A percentile compares a stretch with the other conserved stretches of the same genome.
Conservation (phyloP, 2,329 filamentous ascomycete species). For the Akanthomyces lecanii region DNA sequence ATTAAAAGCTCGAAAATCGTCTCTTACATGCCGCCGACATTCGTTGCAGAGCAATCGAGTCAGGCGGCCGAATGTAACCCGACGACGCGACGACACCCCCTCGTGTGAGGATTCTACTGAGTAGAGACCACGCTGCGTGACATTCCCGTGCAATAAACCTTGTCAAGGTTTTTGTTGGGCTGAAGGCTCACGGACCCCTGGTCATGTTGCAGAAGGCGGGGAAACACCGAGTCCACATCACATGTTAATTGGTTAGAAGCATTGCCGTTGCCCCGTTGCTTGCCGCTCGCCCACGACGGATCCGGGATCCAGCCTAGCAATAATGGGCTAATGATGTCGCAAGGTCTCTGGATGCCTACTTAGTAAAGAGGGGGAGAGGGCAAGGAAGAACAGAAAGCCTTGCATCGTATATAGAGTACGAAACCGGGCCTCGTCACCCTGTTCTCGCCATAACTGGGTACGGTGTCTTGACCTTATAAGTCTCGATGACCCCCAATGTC, state of each 20-base stretch:
- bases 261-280: neutral
- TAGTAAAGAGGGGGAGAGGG: no score
- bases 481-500: neutral
- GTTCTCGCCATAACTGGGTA: neutral
- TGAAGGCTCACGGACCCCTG: neutral
- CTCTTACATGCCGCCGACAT: no score
- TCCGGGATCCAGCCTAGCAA: no score
- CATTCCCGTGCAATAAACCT: no score
- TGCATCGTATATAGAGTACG: neutral
- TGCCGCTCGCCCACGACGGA: neutral
- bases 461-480: neutral
- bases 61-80: no score
- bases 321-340: neutral
- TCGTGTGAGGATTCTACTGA: no score
- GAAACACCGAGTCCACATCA: slow-evolving; percentile 4
- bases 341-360: neutral
- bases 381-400: no score
- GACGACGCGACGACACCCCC: no score
- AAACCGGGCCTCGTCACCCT: neutral
- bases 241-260: neutral
- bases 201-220: neutral
- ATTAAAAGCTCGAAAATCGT: no score
- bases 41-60: no score
- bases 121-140: no score
- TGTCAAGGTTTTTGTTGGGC: neutral